Conservation (phyloP, 148 eudicot genomes). For the Simmondsia chinensis region DNA sequence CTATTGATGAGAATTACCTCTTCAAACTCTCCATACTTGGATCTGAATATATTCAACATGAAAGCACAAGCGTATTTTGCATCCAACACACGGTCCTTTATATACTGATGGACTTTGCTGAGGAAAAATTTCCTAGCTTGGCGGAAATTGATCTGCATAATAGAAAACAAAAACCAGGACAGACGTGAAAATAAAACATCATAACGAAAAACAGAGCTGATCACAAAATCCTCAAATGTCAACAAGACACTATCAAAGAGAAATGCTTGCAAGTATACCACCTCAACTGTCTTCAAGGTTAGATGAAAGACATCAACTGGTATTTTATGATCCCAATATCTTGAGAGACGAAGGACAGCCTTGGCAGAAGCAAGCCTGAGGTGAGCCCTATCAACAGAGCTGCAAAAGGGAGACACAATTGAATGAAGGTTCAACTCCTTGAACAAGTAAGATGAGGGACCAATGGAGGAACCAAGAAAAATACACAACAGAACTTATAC, state of each 20-base stretch:
- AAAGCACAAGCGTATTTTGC: slow-evolving; percentile 94
- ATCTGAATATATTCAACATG: slow-evolving; percentile 46
- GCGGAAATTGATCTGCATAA: slow-evolving; percentile 53
- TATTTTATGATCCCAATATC: slow-evolving; percentile 81
- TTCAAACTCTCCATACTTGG: slow-evolving; percentile 44
- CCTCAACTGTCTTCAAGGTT: slow-evolving; percentile 79
- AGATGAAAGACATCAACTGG: slow-evolving; percentile 75
- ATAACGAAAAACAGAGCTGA: slow-evolving; percentile 1
- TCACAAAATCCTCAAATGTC: too few relatives aligned
- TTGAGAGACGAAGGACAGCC: slow-evolving; percentile 89
- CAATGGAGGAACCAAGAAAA: too few relatives aligned
- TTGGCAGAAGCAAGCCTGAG: slow-evolving; percentile 90
- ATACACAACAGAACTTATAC: background rate
- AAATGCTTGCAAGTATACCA: too few relatives aligned
- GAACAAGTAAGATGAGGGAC: too few relatives aligned
- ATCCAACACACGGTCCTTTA: slow-evolving; percentile 80
- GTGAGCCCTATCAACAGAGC: slow-evolving; percentile 86
- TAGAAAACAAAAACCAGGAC: too few relatives aligned
- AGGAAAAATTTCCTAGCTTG: slow-evolving; percentile 73
- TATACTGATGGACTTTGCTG: slow-evolving; percentile 81
- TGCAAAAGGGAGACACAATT: slow-evolving; percentile 21
- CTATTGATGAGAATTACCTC: slow-evolving; percentile 44
- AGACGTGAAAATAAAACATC: too few relatives aligned
- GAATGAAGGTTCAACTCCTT: too few relatives aligned
- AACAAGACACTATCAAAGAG: too few relatives aligned